Conservation (phyloP, 768 basidiomycete species). For the Daedaleopsis sinensis region DNA sequence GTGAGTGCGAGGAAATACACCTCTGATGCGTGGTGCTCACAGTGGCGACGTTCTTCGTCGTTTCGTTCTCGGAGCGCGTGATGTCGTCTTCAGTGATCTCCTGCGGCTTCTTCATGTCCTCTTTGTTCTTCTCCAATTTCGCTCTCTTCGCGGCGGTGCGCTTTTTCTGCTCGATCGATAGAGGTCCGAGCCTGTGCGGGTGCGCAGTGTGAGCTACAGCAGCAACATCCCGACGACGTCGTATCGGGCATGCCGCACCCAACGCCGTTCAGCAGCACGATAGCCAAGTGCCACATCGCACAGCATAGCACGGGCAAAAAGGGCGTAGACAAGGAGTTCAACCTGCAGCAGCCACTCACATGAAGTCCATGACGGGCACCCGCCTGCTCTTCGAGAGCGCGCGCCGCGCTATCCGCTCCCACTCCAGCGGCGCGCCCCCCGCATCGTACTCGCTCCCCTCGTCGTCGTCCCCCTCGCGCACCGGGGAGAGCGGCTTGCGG, state of each 20-base stretch:
- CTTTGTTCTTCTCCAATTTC: conserved; percentile 73
- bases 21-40: conserved; percentile 43
- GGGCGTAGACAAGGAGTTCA: no score
- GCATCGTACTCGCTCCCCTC: conserved; percentile 46
- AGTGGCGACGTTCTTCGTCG: conserved; percentile 78
- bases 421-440: conserved; percentile 57
- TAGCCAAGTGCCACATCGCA: no score
- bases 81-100: conserved; percentile 87
- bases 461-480: conserved; percentile 57
- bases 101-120: conserved; percentile 69
- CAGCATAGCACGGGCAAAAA: no score
- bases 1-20: no score
- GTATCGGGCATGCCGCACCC: not conserved
- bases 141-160: conserved; percentile 60
- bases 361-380: conserved; percentile 83
- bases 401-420: conserved; percentile 86
- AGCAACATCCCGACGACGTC: conserved; percentile 4
- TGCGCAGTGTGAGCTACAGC: conserved; percentile 7
- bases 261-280: no score
- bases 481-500: conserved; percentile 38
- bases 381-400: conserved; percentile 80
- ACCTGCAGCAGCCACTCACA: conserved; percentile 53
- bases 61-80: conserved; percentile 82
- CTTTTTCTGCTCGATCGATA: conserved; percentile 85
- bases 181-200: conserved; percentile 81